phyloP scores from a whole-genome alignment of 116 monocot species.

The Posidonia oceanica region DNA sequence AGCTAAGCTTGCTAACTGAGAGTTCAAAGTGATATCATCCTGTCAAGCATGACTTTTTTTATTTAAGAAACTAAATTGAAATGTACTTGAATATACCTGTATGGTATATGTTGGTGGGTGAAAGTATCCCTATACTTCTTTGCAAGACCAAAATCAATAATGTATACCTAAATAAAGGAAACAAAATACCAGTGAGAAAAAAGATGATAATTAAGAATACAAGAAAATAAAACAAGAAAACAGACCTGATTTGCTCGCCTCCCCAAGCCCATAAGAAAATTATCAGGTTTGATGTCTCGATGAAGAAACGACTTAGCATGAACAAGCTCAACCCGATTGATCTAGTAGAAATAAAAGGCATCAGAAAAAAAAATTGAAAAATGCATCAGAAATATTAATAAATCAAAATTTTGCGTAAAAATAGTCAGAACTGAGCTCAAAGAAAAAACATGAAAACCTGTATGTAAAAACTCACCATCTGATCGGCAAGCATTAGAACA shows the following conservation, averaged over 20 bases:
- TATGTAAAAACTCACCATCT: slow-evolving; percentile 46
- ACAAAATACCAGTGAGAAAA: neutral
- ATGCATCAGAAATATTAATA: neutral
- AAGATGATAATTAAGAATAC: neutral
- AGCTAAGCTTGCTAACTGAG: neutral
- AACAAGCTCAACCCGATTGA: slow-evolving; percentile 75
- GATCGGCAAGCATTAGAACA: slow-evolving; percentile 95
- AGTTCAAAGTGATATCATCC: neutral
- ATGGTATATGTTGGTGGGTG: slow-evolving; percentile 81
- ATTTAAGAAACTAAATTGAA: too few species aligned
- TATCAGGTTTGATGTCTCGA: slow-evolving; percentile 93
- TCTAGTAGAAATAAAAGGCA: slow-evolving; percentile 29
- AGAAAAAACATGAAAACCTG: neutral
- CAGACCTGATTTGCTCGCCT: slow-evolving; percentile 82
- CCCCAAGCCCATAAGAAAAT: slow-evolving; percentile 93
- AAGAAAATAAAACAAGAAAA: neutral
- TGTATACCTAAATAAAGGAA: slow-evolving; percentile 40
- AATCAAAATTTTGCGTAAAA: neutral
- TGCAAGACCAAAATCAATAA: slow-evolving; percentile 86
- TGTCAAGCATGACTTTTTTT: neutral
- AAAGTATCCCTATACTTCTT: slow-evolving; percentile 82
- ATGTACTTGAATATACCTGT: slow-evolving; percentile 33
- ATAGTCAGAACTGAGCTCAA: neutral
- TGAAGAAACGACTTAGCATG: slow-evolving; percentile 86
- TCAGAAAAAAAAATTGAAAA: neutral